These are phyloP conservation scores for Purpureocillium lavendulum DNA, from an alignment of 2,329 filamentous ascomycete genomes.

Conservation along the genomic window DNA sequence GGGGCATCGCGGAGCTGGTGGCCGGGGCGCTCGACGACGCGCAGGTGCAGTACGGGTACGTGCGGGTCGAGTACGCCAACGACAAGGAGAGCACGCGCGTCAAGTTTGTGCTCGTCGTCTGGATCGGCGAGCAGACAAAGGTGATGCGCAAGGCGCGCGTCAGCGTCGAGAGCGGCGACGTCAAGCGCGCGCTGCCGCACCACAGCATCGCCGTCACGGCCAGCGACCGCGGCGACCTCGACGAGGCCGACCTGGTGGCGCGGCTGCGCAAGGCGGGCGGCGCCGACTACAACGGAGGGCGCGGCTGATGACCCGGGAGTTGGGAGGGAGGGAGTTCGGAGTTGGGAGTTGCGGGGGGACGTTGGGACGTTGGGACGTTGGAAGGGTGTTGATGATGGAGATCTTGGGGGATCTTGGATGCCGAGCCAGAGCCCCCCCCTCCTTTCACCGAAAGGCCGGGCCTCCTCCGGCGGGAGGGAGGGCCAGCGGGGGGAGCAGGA, in stretches of 20 bases:
- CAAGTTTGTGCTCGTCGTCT: constrained; percentile 61
- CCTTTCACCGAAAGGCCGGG: no score
- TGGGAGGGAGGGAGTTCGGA: no score
- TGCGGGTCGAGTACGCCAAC: constrained; percentile 60
- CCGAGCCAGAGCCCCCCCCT: no score
- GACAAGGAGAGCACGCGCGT: constrained; percentile 60
- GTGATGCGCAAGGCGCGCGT: constrained; percentile 65
- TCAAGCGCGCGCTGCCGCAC: constrained; percentile 55
- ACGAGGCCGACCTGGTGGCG: constrained; percentile 52
- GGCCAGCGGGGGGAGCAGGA: no score
- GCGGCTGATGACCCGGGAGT: no score
- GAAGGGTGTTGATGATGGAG: no score
- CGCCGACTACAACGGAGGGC: constrained; percentile 62
- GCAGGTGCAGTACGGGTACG: constrained; percentile 60
- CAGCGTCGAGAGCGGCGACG: constrained; percentile 56
- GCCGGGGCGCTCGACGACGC: constrained; percentile 44
- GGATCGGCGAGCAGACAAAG: constrained; percentile 57
- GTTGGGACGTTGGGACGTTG: no score
- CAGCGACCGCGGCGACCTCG: constrained; percentile 49
- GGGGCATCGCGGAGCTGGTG: constrained; percentile 52
- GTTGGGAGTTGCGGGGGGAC: no score
- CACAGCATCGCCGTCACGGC: constrained; percentile 59
- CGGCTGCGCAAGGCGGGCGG: constrained; percentile 58
- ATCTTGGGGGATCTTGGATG: no score
- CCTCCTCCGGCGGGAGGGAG: no score